Evolutionary conservation across 306 rosid species (phyloP).

Genomic region (Dryas drummondii): DNA sequence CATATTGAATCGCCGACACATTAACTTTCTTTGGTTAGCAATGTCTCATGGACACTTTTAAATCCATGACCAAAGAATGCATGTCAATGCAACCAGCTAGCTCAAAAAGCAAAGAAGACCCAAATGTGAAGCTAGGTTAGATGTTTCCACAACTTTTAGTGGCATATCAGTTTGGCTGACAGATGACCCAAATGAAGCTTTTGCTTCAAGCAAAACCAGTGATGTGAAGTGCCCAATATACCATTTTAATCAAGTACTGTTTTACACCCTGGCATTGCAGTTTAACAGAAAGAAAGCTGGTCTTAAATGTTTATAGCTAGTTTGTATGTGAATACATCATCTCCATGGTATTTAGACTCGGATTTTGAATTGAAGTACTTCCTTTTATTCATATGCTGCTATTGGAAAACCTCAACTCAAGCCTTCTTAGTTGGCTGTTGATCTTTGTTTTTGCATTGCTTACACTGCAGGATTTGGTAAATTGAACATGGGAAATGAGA

Average conservation of each 20-base stretch:
- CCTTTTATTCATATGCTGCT: constrained; percentile 27
- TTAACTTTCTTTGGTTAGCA: constrained; percentile 37
- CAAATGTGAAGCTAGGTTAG: not conserved
- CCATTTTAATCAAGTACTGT: constrained; percentile 30
- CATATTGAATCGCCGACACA: constrained; percentile 41
- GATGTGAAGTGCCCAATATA: constrained; percentile 11
- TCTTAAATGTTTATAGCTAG: constrained; percentile 34
- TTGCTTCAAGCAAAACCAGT: constrained; percentile 40
- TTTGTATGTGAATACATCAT: constrained; percentile 56
- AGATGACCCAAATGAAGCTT: constrained; percentile 46
- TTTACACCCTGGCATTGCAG: constrained; percentile 61
- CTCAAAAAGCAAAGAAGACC: not conserved
- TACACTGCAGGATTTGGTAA: constrained; percentile 54
- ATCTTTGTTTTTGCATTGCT: constrained; percentile 27
- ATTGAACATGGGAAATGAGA: constrained; percentile 81
- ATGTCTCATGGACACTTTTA: constrained; percentile 25
- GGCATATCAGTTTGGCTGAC: constrained; percentile 35
- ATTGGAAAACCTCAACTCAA: constrained; percentile 8
- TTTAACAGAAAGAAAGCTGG: constrained; percentile 37
- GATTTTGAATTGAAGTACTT: constrained; percentile 20
- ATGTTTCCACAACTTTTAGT: constrained; percentile 28
- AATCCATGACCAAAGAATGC: constrained; percentile 27
- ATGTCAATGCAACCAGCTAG: constrained; percentile 18
- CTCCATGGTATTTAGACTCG: constrained; percentile 49
- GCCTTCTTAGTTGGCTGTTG: constrained; percentile 13